Evolutionary conservation across 345 rosid genomes (phyloP), one percentile per base, ranked within the genome.

Genomic region (Ceriops tagal): DNA sequence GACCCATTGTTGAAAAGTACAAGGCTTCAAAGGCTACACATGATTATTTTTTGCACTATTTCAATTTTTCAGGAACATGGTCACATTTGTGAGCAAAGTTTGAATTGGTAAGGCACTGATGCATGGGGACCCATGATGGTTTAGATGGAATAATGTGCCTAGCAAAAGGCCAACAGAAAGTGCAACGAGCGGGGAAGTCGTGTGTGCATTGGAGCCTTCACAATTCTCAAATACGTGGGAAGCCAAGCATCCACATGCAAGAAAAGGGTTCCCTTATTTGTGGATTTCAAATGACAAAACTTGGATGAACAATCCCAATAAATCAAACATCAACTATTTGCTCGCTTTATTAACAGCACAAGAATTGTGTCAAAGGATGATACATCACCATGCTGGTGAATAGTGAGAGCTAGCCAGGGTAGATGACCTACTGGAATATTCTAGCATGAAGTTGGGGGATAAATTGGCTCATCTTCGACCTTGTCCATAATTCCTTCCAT

Each of bases 161-260:
- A 13, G 60, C 10, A 26, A 80, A 80, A 77, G 82, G 78, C 70
- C 26, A 75, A 24, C 86, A 75, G 51, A 74, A 67, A 82, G 77
- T 65, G 75, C 67, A 57, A 1, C 75, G n/a, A 52, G 68, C 49
- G 68, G 75, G 63, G 56, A 16, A 21, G 5, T 51, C 30, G 53
- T 8, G 18, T 61, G 61, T 62, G 70, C 63, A 58, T 27, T 11
- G 22, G 27, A 46, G 43, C 28, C 51, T 13, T 37, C 51, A 51
- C 18, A 60, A n/a, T 15, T 57, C 46, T 51, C 7, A 24, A 67
- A 35, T 20, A 1, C 16, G 3, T 2, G 19, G 55, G 49, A 67
- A 39, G 30, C 53, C 11, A n/a, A 35, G 31, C 11, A 20, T 62
- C 52, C 56, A 63, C 65, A 53, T 51, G 65, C 63, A 32, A 28